Percentiles rank a stretch among this genome's conserved stretches.
These are phyloP conservation scores for Penicillium steckii DNA, from an alignment of 495 filamentous ascomycete genomes.

Conservation along the genomic window DNA sequence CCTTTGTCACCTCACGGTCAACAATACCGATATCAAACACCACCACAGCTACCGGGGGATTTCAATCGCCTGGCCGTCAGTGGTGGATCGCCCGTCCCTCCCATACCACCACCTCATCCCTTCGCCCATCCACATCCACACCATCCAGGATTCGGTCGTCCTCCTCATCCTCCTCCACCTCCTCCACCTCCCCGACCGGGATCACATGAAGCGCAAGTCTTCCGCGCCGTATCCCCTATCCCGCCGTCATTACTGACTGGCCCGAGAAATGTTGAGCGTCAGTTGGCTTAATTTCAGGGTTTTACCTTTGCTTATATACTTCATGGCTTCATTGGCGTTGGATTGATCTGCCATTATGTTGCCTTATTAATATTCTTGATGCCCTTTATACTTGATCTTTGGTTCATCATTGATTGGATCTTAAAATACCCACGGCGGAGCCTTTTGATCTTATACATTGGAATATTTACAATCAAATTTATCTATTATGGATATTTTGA, in stretches of 20 bases:
- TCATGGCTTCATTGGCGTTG: not conserved
- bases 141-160: conserved; percentile 12
- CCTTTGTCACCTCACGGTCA: not conserved
- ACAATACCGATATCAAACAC: conserved; percentile 21
- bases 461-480: not conserved
- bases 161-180: conserved; percentile 20
- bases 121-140: conserved; percentile 12
- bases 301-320: not conserved
- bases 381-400: not conserved
- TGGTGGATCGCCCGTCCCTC: conserved; percentile 10
- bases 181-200: conserved; percentile 18
- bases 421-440: conserved; percentile 11
- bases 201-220: conserved; percentile 19
- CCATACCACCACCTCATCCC: conserved; percentile 10
- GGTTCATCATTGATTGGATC: conserved; percentile 1
- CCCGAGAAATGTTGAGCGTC: conserved; percentile 40
- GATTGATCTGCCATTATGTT: not conserved
- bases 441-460: not conserved
- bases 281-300: conserved; percentile 30
- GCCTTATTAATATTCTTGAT: not conserved
- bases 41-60: conserved; percentile 36
- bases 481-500: not conserved
- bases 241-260: conserved; percentile 34
- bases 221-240: conserved; percentile 23
- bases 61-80: conserved; percentile 24